These are phyloP conservation scores for Pichia thaimueangensis DNA, from an alignment of 805 yeast species.

Conservation along the genomic window DNA sequence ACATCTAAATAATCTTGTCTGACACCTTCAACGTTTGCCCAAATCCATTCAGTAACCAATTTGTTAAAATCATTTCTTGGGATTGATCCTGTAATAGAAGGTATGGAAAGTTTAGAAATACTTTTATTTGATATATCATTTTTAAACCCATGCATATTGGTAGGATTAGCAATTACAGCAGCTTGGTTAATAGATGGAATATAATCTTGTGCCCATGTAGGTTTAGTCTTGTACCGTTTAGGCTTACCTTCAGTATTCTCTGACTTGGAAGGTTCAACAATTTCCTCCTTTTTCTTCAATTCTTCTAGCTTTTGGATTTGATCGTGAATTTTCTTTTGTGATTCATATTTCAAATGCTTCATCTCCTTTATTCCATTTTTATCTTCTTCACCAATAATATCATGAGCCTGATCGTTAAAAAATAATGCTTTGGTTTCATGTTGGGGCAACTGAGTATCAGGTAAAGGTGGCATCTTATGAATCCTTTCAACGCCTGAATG, in stretches of 20 bases:
- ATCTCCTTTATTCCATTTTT: not conserved
- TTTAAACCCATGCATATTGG: slow-evolving; percentile 1
- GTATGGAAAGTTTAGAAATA: slow-evolving; percentile 22
- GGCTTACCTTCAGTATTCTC: slow-evolving; percentile 53
- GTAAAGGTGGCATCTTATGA: not conserved
- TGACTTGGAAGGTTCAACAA: slow-evolving; percentile 7
- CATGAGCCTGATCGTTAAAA: not conserved
- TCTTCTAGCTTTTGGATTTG: slow-evolving; percentile 23
- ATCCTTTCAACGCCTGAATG: slow-evolving; percentile 38
- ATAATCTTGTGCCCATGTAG: slow-evolving; percentile 83
- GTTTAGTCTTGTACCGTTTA: slow-evolving; percentile 54
- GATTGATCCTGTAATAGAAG: slow-evolving; percentile 64
- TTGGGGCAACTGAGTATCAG: slow-evolving; percentile 12
- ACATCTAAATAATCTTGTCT: slow-evolving; percentile 37
- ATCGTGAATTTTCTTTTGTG: slow-evolving; percentile 17
- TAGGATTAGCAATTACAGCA: slow-evolving; percentile 4
- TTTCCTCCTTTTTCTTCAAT: slow-evolving; percentile 25
- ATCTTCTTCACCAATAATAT: not conserved
- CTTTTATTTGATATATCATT: slow-evolving; percentile 10
- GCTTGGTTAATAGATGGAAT: slow-evolving; percentile 31
- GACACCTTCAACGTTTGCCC: slow-evolving; percentile 68
- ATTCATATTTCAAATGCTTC: not conserved
- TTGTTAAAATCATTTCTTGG: slow-evolving; percentile 79
- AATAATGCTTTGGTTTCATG: not conserved
- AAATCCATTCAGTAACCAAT: slow-evolving; percentile 83